These are phyloP conservation scores for Aspergillus terreus DNA, from an alignment of 2,329 filamentous ascomycete genomes.

Conservation along the genomic window DNA sequence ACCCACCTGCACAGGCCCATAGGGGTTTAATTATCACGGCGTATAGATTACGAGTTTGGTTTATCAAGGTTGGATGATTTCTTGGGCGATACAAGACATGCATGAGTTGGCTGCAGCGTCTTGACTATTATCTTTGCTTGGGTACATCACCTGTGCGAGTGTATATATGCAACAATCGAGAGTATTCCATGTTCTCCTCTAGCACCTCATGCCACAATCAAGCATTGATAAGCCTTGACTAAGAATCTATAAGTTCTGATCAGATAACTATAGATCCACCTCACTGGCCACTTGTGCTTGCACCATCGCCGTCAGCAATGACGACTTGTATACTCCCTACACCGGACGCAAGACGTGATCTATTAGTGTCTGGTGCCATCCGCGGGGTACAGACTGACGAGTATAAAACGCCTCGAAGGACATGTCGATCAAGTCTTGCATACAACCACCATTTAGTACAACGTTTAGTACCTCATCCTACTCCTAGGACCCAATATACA, in stretches of 20 bases:
- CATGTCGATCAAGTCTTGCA: too few species aligned
- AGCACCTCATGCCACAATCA: too few species aligned
- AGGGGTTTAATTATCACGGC: conserved; percentile 11
- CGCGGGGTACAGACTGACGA: not conserved
- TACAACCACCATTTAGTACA: too few species aligned
- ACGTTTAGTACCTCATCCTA: too few species aligned
- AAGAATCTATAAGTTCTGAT: too few species aligned
- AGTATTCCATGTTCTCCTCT: too few species aligned
- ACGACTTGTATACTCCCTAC: not conserved
- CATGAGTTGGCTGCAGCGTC: conserved; percentile 1
- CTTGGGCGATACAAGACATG: conserved; percentile 8
- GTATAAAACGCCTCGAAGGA: not conserved
- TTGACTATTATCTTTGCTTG: not conserved
- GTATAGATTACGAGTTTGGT: conserved; percentile 18
- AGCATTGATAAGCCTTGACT: too few species aligned
- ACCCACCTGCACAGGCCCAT: conserved; percentile 3
- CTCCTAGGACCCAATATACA: too few species aligned
- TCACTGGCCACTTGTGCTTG: not conserved
- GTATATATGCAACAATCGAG: not conserved
- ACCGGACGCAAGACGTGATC: not conserved
- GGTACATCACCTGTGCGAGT: not conserved
- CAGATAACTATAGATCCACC: too few species aligned
- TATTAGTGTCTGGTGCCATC: not conserved
- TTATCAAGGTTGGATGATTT: conserved; percentile 11
- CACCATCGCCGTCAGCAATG: not conserved